Conservation (phyloP, 2,329 filamentous ascomycete genomes). For the Pleomassaria siparia region DNA sequence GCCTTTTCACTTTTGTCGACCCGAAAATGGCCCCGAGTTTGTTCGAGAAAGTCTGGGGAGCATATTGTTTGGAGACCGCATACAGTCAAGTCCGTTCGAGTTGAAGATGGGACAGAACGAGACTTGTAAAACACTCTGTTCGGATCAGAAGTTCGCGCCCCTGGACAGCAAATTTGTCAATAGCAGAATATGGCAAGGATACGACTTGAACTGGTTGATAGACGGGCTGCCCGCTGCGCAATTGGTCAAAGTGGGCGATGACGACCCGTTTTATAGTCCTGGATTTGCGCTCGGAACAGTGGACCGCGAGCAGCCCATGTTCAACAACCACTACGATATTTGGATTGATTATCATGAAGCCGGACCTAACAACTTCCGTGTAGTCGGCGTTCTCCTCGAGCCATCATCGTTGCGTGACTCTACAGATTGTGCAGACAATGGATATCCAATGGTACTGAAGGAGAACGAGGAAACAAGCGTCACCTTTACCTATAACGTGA, state of each 20-base stretch:
- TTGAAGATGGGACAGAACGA: slow-evolving; percentile 85
- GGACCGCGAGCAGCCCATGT: slow-evolving; percentile 56
- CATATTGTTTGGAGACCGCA: slow-evolving; percentile 95
- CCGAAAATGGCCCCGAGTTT: slow-evolving; percentile 72
- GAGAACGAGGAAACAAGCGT: slow-evolving; percentile 67
- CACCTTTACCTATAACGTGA: slow-evolving; percentile 88
- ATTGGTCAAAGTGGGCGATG: slow-evolving; percentile 73
- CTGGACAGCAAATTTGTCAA: slow-evolving; percentile 78
- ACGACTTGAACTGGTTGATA: slow-evolving; percentile 93
- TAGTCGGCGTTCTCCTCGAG: slow-evolving; percentile 89
- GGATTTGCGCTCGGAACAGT: slow-evolving; percentile 77
- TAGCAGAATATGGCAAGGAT: slow-evolving; percentile 76
- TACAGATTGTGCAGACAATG: slow-evolving; percentile 61
- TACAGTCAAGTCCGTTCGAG: slow-evolving; percentile 94
- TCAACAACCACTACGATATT: slow-evolving; percentile 98
- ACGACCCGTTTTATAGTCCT: slow-evolving; percentile 82
- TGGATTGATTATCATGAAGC: slow-evolving; percentile 88
- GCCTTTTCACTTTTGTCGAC: slow-evolving; percentile 84
- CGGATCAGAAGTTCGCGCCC: slow-evolving; percentile 64
- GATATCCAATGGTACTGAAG: slow-evolving; percentile 64
- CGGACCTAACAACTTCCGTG: slow-evolving; percentile 70
- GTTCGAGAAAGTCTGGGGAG: slow-evolving; percentile 89
- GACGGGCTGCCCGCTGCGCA: slow-evolving; percentile 89
- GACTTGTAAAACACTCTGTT: slow-evolving; percentile 80
- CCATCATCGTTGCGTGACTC: slow-evolving; percentile 70